Percentiles rank a stretch among this genome's conserved stretches.
Conservation (phyloP, 306 rosid species). For the Cucurbita argyrosperma region DNA sequence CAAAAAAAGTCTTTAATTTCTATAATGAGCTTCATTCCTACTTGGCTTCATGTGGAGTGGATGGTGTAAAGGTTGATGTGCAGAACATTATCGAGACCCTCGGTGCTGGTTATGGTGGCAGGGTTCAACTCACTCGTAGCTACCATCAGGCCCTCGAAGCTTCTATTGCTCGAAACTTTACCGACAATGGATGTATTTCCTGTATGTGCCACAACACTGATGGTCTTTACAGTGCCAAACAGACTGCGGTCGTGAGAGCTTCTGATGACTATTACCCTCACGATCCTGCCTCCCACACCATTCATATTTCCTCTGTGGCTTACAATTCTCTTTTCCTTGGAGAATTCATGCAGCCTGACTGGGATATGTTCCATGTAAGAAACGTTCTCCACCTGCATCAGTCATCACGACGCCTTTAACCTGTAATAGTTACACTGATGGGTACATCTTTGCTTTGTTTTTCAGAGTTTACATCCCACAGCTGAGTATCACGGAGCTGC, state of each 20-base stretch:
- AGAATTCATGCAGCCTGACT: conserved; percentile 95
- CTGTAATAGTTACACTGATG: background rate
- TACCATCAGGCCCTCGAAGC: conserved; percentile 81
- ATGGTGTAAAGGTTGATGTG: conserved; percentile 96
- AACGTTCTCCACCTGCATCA: background rate
- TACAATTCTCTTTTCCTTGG: conserved; percentile 91
- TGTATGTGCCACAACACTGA: conserved; percentile 99
- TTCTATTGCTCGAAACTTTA: conserved; percentile 62
- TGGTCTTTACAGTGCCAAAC: conserved; percentile 71
- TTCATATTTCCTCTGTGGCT: conserved; percentile 90
- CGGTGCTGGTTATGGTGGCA: conserved; percentile 86
- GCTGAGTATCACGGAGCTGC: conserved; percentile 96
- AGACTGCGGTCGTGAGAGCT: conserved; percentile 81
- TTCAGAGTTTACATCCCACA: conserved; percentile 77
- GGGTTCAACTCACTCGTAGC: conserved; percentile 83
- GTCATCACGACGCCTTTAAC: background rate
- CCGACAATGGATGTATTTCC: conserved; percentile 87
- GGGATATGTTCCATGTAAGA: conserved; percentile 99
- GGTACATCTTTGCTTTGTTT: background rate
- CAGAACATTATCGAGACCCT: conserved; percentile 92
- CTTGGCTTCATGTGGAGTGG: conserved; percentile 87
- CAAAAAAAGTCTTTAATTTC: conserved; percentile 76
- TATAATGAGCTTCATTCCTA: conserved; percentile 89
- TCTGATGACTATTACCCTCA: conserved; percentile 90
- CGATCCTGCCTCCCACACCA: conserved; percentile 93